A percentile compares a stretch with the other conserved stretches of the same genome.
Evolutionary conservation across 2,329 filamentous ascomycete species (phyloP).

Genomic region (Nigrograna mackinnonii): DNA sequence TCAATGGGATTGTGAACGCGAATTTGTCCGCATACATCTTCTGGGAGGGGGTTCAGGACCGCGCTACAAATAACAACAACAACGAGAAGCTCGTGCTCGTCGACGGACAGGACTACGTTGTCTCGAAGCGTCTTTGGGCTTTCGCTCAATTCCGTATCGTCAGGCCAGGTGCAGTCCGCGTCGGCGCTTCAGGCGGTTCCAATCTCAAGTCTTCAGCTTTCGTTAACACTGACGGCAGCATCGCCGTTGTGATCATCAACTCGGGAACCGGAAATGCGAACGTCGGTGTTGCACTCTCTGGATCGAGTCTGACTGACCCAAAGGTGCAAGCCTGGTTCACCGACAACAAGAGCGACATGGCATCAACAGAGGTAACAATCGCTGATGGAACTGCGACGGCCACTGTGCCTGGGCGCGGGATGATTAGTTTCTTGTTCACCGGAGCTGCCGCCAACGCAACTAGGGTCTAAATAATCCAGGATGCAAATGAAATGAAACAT

Average conservation of each 20-base stretch:
- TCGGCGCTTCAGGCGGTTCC: conserved; percentile 33
- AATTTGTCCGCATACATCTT: conserved; percentile 59
- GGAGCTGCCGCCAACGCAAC: not conserved
- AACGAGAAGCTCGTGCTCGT: conserved; percentile 40
- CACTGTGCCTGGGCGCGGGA: conserved; percentile 24
- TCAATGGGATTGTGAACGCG: conserved; percentile 52
- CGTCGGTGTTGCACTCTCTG: conserved; percentile 14
- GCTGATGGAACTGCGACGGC: conserved; percentile 25
- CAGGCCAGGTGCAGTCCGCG: conserved; percentile 41
- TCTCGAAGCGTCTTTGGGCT: conserved; percentile 45
- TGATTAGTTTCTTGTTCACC: conserved; percentile 29
- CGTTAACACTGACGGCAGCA: conserved; percentile 34
- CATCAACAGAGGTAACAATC: conserved; percentile 15
- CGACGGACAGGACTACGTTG: conserved; percentile 35
- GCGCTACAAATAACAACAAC: conserved; percentile 40
- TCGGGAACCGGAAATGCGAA: conserved; percentile 23
- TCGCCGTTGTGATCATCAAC: conserved; percentile 31
- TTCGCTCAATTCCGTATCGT: conserved; percentile 47
- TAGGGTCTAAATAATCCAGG: too few species aligned
- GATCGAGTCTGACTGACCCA: conserved; percentile 6
- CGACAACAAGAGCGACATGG: conserved; percentile 28
- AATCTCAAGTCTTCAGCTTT: conserved; percentile 38
- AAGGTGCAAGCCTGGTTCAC: conserved; percentile 26
- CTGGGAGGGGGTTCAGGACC: conserved; percentile 54
- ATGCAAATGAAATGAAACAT: too few species aligned